Base-by-base conservation (phyloP, 1,139 yeast species). In the Debaryomyces robertsiae region DNA sequence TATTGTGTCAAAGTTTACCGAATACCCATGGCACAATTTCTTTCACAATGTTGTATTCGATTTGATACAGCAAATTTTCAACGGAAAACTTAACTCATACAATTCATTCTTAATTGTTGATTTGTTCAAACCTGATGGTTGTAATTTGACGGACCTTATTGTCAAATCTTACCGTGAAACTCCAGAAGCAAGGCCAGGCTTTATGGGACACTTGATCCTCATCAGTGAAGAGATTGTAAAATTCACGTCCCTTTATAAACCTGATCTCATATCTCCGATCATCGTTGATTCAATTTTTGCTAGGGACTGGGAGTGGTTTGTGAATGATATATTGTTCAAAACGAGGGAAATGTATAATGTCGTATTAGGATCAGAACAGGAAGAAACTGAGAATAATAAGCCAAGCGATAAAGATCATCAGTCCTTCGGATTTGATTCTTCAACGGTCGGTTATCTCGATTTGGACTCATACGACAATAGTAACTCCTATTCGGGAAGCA, bases 31-130 rank as follows among this genome's bases (percentile, higher is more conserved):
- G 77, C 74, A 73, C 44, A 73, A 73, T 42, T 73, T 73, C 50
- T 73, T 72, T 55, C 79, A 73, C 48, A 73, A 73, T 49, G 78
- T 73, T 16, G 77, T 73, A 5, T 73, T 73, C 57, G 79, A 73
- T 49, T 57, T 73, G 43, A 61, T 73, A 16, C 79, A 73, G 47
- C 78, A 73, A 46, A 69, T 73, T 6, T 73, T 73, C 50, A 73
- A 73, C 52, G 79, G 77, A 2, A 73, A 73, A 45, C 59, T 73
- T 42, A 72, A 72, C 45, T 71, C 77, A 3, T 73, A 71, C 49
- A 73, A 73, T 45, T 72, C 77, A 0, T 73, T 73, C 41, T 60
- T 73, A 43, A 73, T 73, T 36, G 73, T 72, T 27, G 75, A 72
- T 37, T 53, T 73, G 27, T 73, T 73, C 43, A 58, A 58, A 34